Evolutionary conservation across 1,284 basidiomycete species (phyloP), one percentile per base, ranked within the genome.

Genomic region (Austropuccinia psidii): DNA sequence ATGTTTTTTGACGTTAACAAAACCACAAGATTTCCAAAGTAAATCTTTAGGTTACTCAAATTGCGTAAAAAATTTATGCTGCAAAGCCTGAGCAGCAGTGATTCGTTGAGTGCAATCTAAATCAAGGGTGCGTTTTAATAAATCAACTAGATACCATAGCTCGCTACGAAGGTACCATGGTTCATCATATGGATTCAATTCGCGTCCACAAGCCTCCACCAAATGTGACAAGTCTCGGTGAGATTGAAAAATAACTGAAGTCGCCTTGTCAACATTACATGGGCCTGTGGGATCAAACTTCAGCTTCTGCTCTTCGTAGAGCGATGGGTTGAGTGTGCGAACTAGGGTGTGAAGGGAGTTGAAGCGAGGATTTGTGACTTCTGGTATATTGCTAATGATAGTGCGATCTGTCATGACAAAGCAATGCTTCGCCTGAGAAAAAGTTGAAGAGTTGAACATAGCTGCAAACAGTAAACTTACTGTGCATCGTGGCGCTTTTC

Each of bases 401-500:
- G 88, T 89, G 35, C 93, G 89, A 80, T 90, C 93, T 96, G 76
- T 33, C 43, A 29, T 2, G 11, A 2, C n/a, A 15, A 17, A n/a
- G n/a, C n/a, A n/a, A n/a, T n/a, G n/a, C n/a, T n/a, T n/a, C n/a
- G n/a, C n/a, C n/a, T n/a, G n/a, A n/a, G n/a, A n/a, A n/a, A n/a
- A n/a, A n/a, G 24, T 15, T 4, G 5, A 15, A 4, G 11, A 21
- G 41, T 27, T 13, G 21, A 13, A 35, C 13, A 13, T 57, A 13
- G 54, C 13, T 57, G 24, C 13, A 57, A 57, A 13, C 54, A 35
- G 24, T 57, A 15, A 13, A 57, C 13, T 57, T 21, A 96, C 93
- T 93, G 81, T 99, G 95, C 62, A 98, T 80, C 47, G 90, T 86
- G 0, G 94, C 94, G 50, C 87, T 87, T 78, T 86, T 88, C 80